Evolutionary conservation across 2,329 filamentous ascomycete species (phyloP), one percentile per base, ranked within the genome.

Genomic region (Aureobasidium sp.): DNA sequence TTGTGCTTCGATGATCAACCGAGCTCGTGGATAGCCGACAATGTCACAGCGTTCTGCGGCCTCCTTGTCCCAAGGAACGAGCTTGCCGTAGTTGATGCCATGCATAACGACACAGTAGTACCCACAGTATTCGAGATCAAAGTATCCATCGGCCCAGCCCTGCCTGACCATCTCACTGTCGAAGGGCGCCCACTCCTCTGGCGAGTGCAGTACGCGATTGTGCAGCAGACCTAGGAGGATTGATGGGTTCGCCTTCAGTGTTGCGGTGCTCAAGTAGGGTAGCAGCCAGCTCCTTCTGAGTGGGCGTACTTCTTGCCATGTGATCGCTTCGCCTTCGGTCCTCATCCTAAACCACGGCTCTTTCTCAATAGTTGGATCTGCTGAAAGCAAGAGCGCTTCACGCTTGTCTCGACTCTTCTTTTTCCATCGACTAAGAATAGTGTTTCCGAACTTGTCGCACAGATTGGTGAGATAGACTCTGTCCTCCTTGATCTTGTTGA

Each of bases 1-100:
- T 42, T 70, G 66, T 1, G 68, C 68, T 42, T 69, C 63, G 16
- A 68, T 34, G 3, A 67, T 36, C 3, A 71, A 53, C 3, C 55
- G 50, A 5, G 62, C 66, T 10, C 66, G 62, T 1, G 68, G 68
- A 48, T 66, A 71, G 9, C 68, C 67, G 3, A 70, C 25, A 5
- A 65, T 62, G 13, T 68, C 63, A 16, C 36, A 44, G 6, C 62
- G 42, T 48, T 70, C 69, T 7, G 63, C 65, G 5, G 54, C 53
- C 0, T 62, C 36, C 2, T 37, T 36, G 3, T 65, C 54, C 66
- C 66, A 71, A 0, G 48, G 37, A 25, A 66, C 59, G 5, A 67
- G 59, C 14, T 63, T 3, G 3, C 66, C 64, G 32, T 64, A 64
- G 3, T 58, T 6, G 3, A 54, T 25, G 11, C 61, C 64, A 14